Evolutionary conservation across 1,284 basidiomycete genomes (phyloP).

Genomic region (Apiotrichum veenhuisii): DNA sequence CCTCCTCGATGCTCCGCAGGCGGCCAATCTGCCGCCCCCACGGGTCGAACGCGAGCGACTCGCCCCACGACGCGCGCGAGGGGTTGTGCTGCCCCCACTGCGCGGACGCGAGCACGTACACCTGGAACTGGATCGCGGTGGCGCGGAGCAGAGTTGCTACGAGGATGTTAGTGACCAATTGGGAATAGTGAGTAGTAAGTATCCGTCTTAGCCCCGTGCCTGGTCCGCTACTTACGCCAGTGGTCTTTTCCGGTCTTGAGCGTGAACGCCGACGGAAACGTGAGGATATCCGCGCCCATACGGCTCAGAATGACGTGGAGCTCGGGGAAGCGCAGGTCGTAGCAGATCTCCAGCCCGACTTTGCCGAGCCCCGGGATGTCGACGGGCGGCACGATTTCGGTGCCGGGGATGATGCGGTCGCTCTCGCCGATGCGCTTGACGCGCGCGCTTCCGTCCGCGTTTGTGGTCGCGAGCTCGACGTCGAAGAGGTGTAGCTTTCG

Average conservation of each 20-base stretch:
- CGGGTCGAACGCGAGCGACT: constrained; percentile 41
- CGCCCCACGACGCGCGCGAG: constrained; percentile 36
- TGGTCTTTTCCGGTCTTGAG: constrained; percentile 50
- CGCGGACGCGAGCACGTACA: constrained; percentile 44
- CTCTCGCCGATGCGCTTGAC: constrained; percentile 33
- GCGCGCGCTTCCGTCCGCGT: constrained; percentile 23
- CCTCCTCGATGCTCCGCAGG: constrained; percentile 36
- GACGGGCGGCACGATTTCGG: constrained; percentile 33
- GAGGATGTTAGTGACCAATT: not conserved
- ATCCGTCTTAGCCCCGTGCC: too few relatives aligned
- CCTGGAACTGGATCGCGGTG: constrained; percentile 41
- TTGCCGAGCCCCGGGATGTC: constrained; percentile 47
- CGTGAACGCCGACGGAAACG: constrained; percentile 55
- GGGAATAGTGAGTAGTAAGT: not conserved
- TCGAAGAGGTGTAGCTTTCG: constrained; percentile 56
- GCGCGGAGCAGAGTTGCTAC: constrained; percentile 24
- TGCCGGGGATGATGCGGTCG: constrained; percentile 45
- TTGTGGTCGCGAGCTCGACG: constrained; percentile 45
- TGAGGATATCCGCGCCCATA: constrained; percentile 52
- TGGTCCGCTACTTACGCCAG: constrained; percentile 30
- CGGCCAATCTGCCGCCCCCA: constrained; percentile 38
- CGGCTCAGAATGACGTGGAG: constrained; percentile 48
- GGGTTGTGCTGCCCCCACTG: constrained; percentile 42
- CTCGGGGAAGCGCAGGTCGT: constrained; percentile 56
- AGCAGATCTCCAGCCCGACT: constrained; percentile 54